These are phyloP conservation scores for Cladophialophora psammophila DNA, from an alignment of 2,329 filamentous ascomycete genomes.

Conservation along the genomic window DNA sequence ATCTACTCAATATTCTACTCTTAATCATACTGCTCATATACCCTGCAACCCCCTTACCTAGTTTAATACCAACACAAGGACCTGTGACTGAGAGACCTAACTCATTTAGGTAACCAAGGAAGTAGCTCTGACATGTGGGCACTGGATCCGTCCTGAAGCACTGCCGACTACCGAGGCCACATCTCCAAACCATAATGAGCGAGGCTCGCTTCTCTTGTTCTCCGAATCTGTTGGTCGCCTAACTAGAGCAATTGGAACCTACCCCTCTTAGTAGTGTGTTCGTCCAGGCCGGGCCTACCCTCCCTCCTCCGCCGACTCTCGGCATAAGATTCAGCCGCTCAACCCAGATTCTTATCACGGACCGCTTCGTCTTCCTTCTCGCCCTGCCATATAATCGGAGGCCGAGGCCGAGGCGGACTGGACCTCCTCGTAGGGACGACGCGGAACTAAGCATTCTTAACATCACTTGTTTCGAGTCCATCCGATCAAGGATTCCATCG, in stretches of 20 bases:
- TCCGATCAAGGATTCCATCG: neutral
- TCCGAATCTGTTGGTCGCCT: neutral
- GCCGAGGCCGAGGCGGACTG: neutral
- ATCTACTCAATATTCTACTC: no score
- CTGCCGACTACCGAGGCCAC: neutral
- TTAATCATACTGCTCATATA: no score
- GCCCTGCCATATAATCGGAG: conserved; percentile 16
- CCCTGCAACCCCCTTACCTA: no score
- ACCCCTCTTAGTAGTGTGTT: neutral
- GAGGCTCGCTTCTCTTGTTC: neutral
- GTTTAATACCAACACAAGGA: no score
- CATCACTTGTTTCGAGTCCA: neutral
- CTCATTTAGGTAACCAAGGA: no score
- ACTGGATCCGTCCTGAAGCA: neutral
- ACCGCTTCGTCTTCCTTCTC: conserved; percentile 19
- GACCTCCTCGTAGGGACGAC: neutral
- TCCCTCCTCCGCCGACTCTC: neutral
- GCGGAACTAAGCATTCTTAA: neutral
- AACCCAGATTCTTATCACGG: conserved; percentile 10
- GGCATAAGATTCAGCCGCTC: conserved; percentile 19
- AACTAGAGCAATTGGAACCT: neutral
- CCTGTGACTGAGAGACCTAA: no score
- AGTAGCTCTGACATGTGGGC: no score
- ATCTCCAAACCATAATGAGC: neutral
- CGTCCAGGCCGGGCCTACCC: neutral